Conservation (phyloP, 257 asterid species). For the Nyctanthes arbortristis region DNA sequence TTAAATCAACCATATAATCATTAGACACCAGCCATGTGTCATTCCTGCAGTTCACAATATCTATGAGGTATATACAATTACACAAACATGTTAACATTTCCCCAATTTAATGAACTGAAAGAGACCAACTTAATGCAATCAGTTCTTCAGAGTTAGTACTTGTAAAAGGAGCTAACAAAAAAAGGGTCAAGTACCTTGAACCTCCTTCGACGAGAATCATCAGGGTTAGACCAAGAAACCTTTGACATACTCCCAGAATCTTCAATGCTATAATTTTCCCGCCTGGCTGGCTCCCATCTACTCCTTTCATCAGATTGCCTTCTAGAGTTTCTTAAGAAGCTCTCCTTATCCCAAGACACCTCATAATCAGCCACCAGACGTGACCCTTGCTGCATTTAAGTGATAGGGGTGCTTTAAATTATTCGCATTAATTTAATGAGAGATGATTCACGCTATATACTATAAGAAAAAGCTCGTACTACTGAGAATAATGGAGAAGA, state of each 20-base stretch:
- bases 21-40: conserved; percentile 24
- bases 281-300: conserved; percentile 53
- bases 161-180: neutral
- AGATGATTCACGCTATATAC: neutral
- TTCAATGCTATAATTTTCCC: conserved; percentile 44
- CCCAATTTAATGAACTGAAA: neutral
- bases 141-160: neutral
- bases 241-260: conserved; percentile 44
- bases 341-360: conserved; percentile 82
- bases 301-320: conserved; percentile 55
- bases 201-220: conserved; percentile 65
- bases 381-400: conserved; percentile 78
- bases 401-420: neutral
- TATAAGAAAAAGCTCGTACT: conserved; percentile 2
- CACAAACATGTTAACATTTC: neutral
- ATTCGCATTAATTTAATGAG: neutral
- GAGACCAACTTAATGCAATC: neutral
- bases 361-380: conserved; percentile 87
- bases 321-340: conserved; percentile 56
- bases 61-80: conserved; percentile 3
- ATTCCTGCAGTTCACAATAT: conserved; percentile 36
- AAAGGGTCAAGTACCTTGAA: conserved; percentile 42
- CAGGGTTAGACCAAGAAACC: conserved; percentile 51
- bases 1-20: conserved; percentile 18
- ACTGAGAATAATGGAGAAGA: too few relatives aligned